Base-by-base conservation (phyloP, 2,329 filamentous ascomycete species). In the Bipolaris victoriae region DNA sequence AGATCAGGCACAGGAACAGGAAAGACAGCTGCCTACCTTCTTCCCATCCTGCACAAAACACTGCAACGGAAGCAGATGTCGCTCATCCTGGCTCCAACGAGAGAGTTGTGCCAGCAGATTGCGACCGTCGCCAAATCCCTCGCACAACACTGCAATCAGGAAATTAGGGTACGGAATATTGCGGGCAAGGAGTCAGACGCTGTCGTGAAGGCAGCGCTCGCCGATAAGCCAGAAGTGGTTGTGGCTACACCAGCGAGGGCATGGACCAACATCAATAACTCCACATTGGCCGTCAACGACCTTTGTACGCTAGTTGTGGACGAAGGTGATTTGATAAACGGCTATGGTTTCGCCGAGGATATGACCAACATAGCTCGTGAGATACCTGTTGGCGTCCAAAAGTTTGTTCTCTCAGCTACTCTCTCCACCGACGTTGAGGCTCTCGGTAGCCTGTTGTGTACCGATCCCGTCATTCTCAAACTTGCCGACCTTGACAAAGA, bases 1-100 rank as follows among this genome's bases (percentile, higher is more conserved):
- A 92, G 94, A 72, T 92, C 94, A 36, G 96, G 94, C 77, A 98
- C 95, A 5, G 95, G 95, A 11, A 97, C 93, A 3, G 95, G 95
- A 66, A 99, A 99, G 83, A 99, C 95, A 10, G 92, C 92, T n/a
- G 94, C 95, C 48, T 98, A 98, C 74, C 81, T 97, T 6, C 83
- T 99, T 40, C 95, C 95, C 1, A 84, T 97, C n/a, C 79, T 99
- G 15, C 90, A 97, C 66, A 85, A 86, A 35, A 90, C 97, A 60
- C 80, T 99, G 54, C 90, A 89, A 73, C 86, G 86, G 64, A 97
- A 97, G 78, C 86, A 80, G 51, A 86, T 90, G 3, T 88, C 88
- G n/a, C 85, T 99, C 18, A 90, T 99, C 57, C 88, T 99, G 13
- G 93, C 98, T 1, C 95, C 95, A 2, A 98, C 95, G 3, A 89